A percentile compares a stretch with the other conserved stretches of the same genome.
These are phyloP conservation scores for Aristolochia californica DNA, from an alignment of 164 flowering plant species.

Conservation along the genomic window DNA sequence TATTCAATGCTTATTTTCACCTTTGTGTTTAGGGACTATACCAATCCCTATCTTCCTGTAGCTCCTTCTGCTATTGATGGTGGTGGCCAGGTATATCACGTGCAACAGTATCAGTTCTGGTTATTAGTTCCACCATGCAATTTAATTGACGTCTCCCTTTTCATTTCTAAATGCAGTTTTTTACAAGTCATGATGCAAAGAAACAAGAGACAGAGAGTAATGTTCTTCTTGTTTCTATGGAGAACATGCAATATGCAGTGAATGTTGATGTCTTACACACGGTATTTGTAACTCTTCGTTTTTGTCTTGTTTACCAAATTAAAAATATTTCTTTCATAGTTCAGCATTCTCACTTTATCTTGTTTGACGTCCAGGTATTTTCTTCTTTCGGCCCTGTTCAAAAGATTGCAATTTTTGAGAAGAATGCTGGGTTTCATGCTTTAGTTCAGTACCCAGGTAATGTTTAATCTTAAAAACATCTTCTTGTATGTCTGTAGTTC, in stretches of 20 bases:
- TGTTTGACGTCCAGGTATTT: conserved; percentile 46
- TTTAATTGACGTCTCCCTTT: neutral
- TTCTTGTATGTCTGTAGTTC: too few species aligned
- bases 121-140: too few species aligned
- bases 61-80: conserved; percentile 91
- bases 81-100: conserved; percentile 52
- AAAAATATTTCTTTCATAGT: neutral
- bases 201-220: conserved; percentile 86
- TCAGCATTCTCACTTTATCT: neutral
- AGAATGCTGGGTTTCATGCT: conserved; percentile 92
- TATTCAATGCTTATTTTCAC: neutral
- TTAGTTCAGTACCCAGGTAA: conserved; percentile 86
- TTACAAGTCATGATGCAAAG: conserved; percentile 61
- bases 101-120: too few species aligned
- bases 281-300: conserved; percentile 31
- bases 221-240: conserved; percentile 92
- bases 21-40: conserved; percentile 61
- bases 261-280: conserved; percentile 75
- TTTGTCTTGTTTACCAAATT: neutral
- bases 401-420: conserved; percentile 97
- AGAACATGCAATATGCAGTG: conserved; percentile 96
- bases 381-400: conserved; percentile 85
- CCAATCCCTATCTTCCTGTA: conserved; percentile 91
- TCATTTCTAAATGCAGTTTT: conserved; percentile 31
- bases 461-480: too few species aligned